These are phyloP conservation scores for Lathyrus aphaca DNA, from an alignment of 306 rosid genomes.

Conservation along the genomic window DNA sequence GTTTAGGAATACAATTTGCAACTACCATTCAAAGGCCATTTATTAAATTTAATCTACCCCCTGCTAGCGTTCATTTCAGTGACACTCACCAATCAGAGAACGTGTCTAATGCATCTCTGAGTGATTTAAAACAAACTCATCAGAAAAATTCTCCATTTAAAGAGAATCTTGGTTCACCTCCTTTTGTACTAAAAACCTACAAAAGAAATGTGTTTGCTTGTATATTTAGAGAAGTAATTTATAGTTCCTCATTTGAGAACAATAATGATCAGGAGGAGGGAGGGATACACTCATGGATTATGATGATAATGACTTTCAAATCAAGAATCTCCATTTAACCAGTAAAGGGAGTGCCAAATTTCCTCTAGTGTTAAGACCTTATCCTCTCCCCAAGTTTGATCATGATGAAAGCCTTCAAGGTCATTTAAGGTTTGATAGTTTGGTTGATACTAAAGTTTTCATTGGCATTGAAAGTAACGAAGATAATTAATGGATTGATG, in stretches of 20 bases:
- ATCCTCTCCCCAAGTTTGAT: slow-evolving; percentile 86
- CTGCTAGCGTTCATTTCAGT: slow-evolving; percentile 21
- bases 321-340: slow-evolving; percentile 95
- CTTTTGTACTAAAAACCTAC: slow-evolving; percentile 38
- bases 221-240: slow-evolving; percentile 42
- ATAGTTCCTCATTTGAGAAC: slow-evolving; percentile 34
- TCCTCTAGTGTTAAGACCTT: slow-evolving; percentile 80
- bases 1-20: too few relatives aligned
- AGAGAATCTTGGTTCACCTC: slow-evolving; percentile 36
- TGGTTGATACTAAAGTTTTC: slow-evolving; percentile 71
- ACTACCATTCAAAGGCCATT: too few relatives aligned
- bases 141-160: slow-evolving; percentile 30
- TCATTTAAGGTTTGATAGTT: slow-evolving; percentile 83
- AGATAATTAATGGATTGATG: slow-evolving; percentile 85
- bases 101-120: slow-evolving; percentile 33
- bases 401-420: slow-evolving; percentile 93
- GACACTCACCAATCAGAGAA: slow-evolving; percentile 41
- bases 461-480: slow-evolving; percentile 56
- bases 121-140: slow-evolving; percentile 35
- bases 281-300: slow-evolving; percentile 98
- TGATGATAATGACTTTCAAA: slow-evolving; percentile 97
- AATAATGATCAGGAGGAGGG: slow-evolving; percentile 38
- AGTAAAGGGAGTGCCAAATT: slow-evolving; percentile 81
- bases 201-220: slow-evolving; percentile 47
- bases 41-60: slow-evolving; percentile 34